These are phyloP conservation scores for Deinandra increscens DNA, from an alignment of 129 eudicot genomes.

Conservation along the genomic window DNA sequence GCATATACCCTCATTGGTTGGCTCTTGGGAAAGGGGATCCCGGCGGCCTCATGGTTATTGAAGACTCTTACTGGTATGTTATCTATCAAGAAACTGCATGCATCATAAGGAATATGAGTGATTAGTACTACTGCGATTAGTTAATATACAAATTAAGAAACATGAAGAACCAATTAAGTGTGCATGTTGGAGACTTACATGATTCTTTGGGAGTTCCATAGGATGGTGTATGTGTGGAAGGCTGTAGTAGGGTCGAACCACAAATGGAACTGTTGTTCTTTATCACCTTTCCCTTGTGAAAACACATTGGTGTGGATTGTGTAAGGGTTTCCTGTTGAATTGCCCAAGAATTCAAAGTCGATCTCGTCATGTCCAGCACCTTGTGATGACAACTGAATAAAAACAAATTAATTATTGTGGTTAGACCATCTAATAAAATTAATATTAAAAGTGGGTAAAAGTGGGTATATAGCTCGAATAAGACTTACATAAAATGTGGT, in stretches of 20 bases:
- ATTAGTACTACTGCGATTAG: too few relatives aligned
- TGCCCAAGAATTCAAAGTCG: constrained; percentile 44
- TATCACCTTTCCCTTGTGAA: constrained; percentile 37
- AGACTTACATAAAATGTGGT: not conserved
- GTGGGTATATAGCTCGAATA: too few relatives aligned
- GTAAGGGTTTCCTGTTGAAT: constrained; percentile 36
- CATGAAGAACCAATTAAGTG: not conserved
- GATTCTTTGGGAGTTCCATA: constrained; percentile 48
- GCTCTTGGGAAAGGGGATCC: too few relatives aligned
- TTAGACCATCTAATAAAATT: too few relatives aligned
- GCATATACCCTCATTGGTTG: too few relatives aligned
- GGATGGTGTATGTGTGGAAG: too few relatives aligned
- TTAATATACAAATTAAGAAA: not conserved
- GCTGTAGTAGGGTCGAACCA: constrained; percentile 44
- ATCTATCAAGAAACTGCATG: constrained; percentile 35
- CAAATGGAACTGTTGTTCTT: constrained; percentile 39
- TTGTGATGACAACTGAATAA: constrained; percentile 44
- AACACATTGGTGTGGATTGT: constrained; percentile 40
- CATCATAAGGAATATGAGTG: too few relatives aligned
- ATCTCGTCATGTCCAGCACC: too few relatives aligned
- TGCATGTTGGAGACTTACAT: not conserved
- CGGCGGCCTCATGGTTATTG: too few relatives aligned
- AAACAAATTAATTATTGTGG: too few relatives aligned
- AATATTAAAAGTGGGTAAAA: too few relatives aligned
- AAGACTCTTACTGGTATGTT: too few relatives aligned